Evolutionary conservation across 768 basidiomycete species (phyloP).

Genomic region (Leccinum pellstonianum): DNA sequence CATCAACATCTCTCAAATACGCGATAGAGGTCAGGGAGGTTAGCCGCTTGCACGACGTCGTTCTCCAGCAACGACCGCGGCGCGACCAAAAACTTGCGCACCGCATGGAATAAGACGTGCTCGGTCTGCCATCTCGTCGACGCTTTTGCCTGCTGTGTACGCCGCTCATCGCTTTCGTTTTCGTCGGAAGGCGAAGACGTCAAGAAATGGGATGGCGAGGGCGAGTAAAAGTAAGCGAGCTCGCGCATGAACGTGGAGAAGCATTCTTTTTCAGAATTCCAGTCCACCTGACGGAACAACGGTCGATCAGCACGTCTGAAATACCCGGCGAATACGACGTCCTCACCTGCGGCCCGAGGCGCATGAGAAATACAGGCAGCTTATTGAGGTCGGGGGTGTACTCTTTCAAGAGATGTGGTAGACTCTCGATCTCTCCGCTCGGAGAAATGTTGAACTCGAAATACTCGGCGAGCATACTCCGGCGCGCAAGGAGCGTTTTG

Average conservation of each 20-base stretch:
- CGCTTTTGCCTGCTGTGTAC: constrained; percentile 42
- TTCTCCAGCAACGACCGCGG: constrained; percentile 64
- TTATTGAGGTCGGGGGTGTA: constrained; percentile 92
- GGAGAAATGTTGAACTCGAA: constrained; percentile 75
- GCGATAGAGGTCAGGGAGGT: constrained; percentile 87
- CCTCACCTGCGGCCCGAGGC: constrained; percentile 84
- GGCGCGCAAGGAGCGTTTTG: constrained; percentile 53
- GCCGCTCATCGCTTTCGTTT: constrained; percentile 43
- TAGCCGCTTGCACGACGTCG: constrained; percentile 86
- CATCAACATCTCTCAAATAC: constrained; percentile 89
- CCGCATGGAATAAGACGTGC: constrained; percentile 85
- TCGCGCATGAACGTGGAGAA: constrained; percentile 86
- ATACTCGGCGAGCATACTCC: constrained; percentile 91
- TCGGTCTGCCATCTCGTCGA: constrained; percentile 79
- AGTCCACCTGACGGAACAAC: constrained; percentile 64
- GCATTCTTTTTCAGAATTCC: constrained; percentile 82
- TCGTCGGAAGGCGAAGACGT: constrained; percentile 21
- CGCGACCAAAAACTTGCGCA: constrained; percentile 71
- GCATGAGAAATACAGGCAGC: constrained; percentile 85
- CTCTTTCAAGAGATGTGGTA: constrained; percentile 82
- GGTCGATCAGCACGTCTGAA: background rate
- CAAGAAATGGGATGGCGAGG: constrained; percentile 32
- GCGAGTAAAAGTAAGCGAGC: constrained; percentile 87
- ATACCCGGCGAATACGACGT: background rate
- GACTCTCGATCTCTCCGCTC: constrained; percentile 63